These are phyloP conservation scores for Pistacia integerrima DNA, from an alignment of 345 rosid genomes.

Conservation along the genomic window DNA sequence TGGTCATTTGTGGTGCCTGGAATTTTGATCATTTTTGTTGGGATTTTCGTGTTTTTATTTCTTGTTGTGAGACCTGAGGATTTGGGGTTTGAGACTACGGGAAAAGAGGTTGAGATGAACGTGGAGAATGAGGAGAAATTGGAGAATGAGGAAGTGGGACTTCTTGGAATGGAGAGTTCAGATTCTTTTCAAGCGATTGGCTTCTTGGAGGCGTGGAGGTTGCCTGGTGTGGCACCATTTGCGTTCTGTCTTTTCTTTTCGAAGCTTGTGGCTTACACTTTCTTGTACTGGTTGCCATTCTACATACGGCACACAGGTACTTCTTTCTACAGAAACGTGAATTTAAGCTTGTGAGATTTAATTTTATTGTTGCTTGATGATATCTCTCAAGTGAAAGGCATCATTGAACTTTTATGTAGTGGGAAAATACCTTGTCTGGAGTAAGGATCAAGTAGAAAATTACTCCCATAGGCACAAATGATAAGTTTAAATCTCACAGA, in stretches of 20 bases:
- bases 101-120: slow-evolving; percentile 62
- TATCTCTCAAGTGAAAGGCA: neutral
- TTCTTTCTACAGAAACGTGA: neutral
- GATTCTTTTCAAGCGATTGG: slow-evolving; percentile 63
- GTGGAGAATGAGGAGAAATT: slow-evolving; percentile 42
- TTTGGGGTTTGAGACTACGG: slow-evolving; percentile 56
- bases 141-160: slow-evolving; percentile 61
- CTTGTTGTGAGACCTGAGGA: slow-evolving; percentile 74
- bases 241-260: slow-evolving; percentile 91
- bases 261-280: slow-evolving; percentile 92
- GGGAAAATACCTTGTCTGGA: neutral
- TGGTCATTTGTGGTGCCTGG: slow-evolving; percentile 94
- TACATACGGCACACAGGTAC: slow-evolving; percentile 87
- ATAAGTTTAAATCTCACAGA: neutral
- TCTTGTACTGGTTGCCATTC: slow-evolving; percentile 91
- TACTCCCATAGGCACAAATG: neutral
- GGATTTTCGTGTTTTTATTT: slow-evolving; percentile 58
- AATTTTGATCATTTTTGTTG: slow-evolving; percentile 58
- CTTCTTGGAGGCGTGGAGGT: slow-evolving; percentile 85
- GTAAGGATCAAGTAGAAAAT: neutral
- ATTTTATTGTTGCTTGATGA: neutral
- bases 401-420: neutral
- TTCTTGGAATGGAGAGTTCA: slow-evolving; percentile 29
- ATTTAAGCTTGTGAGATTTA: neutral
- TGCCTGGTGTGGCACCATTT: slow-evolving; percentile 85